A percentile compares a stretch with the other conserved stretches of the same genome.
These are phyloP conservation scores for Graphilbum sp. DNA, from an alignment of 2,329 filamentous ascomycete genomes.

Conservation along the genomic window DNA sequence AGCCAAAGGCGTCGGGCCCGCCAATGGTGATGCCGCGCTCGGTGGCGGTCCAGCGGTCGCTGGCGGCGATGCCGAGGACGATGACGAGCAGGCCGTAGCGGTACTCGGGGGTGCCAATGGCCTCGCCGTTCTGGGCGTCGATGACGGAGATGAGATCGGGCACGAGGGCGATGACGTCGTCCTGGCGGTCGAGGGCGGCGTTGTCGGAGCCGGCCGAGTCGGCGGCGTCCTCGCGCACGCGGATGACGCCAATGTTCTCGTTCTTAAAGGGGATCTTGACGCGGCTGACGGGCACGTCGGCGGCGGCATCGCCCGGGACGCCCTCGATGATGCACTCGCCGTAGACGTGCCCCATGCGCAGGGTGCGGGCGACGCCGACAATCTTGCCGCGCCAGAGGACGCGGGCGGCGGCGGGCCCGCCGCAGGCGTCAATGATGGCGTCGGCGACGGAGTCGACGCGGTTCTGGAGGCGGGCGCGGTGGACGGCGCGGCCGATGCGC, in stretches of 20 bases:
- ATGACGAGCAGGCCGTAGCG: constrained; percentile 30
- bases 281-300: constrained; percentile 21
- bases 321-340: constrained; percentile 41
- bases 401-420: constrained; percentile 32
- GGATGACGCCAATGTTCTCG: constrained; percentile 49
- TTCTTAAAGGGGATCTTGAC: constrained; percentile 59
- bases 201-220: constrained; percentile 1
- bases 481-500: constrained; percentile 45
- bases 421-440: constrained; percentile 40
- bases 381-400: constrained; percentile 51
- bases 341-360: constrained; percentile 41
- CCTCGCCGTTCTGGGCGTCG: constrained; percentile 28
- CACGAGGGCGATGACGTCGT: constrained; percentile 27
- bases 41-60: constrained; percentile 32
- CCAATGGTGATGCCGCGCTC: constrained; percentile 30
- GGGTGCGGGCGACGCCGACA: constrained; percentile 36
- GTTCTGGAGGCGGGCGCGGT: constrained; percentile 29
- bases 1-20: constrained; percentile 30
- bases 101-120: constrained; percentile 35
- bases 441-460: constrained; percentile 37
- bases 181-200: constrained; percentile 10
- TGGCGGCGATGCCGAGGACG: constrained; percentile 35
- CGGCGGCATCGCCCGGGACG: constrained; percentile 12
- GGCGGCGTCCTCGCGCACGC: constrained; percentile 8
- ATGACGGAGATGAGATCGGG: constrained; percentile 31